Conservation (phyloP, 208 protist species). For the Trichomonas tenax region DNA sequence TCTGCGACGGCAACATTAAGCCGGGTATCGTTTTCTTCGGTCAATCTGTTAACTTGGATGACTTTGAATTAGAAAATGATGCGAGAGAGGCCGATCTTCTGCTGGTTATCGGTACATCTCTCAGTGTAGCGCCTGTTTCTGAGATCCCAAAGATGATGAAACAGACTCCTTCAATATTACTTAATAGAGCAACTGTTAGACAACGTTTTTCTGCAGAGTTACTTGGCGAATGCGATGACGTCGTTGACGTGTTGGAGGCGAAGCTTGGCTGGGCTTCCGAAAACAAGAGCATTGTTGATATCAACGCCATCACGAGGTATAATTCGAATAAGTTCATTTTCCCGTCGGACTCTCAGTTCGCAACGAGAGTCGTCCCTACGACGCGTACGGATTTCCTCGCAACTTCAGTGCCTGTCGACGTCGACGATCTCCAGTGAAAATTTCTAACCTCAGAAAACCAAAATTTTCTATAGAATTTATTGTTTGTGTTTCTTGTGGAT, state of each 20-base stretch:
- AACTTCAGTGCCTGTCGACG: background rate
- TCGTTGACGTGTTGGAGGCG: background rate
- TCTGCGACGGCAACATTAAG: background rate
- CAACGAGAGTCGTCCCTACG: background rate
- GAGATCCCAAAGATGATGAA: background rate
- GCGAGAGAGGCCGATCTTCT: background rate
- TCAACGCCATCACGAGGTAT: background rate
- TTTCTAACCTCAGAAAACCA: background rate
- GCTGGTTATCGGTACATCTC: background rate
- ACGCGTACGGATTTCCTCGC: background rate
- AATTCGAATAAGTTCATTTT: background rate
- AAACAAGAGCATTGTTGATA: background rate
- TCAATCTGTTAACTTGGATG: background rate
- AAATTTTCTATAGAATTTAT: too few species aligned
- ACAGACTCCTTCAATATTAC: background rate
- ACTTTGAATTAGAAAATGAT: background rate
- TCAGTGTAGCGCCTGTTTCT: background rate
- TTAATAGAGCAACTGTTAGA: background rate
- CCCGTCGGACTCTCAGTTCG: background rate
- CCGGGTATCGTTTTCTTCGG: slow-evolving; percentile 2
- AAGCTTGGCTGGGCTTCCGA: background rate
- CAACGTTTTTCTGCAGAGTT: background rate
- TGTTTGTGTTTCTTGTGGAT: too few species aligned
- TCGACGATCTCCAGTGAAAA: background rate
- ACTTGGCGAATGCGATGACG: background rate